Evolutionary conservation across 2,329 filamentous ascomycete genomes (phyloP).

Genomic region (Metarhizium brunneum): DNA sequence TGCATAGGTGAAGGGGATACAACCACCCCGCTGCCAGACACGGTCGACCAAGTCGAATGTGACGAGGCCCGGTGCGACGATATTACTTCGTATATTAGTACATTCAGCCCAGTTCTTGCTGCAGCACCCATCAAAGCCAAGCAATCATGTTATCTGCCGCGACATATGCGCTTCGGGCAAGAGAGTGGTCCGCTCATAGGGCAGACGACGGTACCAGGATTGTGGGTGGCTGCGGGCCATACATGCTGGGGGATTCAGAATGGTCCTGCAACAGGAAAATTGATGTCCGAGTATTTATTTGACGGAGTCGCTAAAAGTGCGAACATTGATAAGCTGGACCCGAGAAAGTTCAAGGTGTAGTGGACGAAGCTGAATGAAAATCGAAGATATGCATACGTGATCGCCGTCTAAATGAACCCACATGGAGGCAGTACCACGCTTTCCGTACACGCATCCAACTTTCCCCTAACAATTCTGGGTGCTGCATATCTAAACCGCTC

Average conservation of each 20-base stretch:
- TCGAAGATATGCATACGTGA: neutral
- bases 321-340: constrained; percentile 56
- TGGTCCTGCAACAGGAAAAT: constrained; percentile 73
- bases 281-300: constrained; percentile 72
- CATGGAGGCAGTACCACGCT: too few relatives aligned
- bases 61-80: constrained; percentile 76
- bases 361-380: neutral
- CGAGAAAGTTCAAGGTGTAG: constrained; percentile 50
- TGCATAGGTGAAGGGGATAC: constrained; percentile 64
- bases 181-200: constrained; percentile 68
- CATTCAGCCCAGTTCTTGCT: constrained; percentile 56
- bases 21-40: constrained; percentile 62
- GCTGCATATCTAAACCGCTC: too few relatives aligned
- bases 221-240: constrained; percentile 81
- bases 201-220: constrained; percentile 58
- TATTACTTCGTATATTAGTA: constrained; percentile 67
- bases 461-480: too few relatives aligned
- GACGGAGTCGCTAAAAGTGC: constrained; percentile 63
- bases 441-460: too few relatives aligned
- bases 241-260: constrained; percentile 99
- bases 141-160: constrained; percentile 91
- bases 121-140: constrained; percentile 60
- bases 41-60: constrained; percentile 64
- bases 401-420: too few relatives aligned
- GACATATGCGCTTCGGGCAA: constrained; percentile 53